A percentile compares a stretch with the other conserved stretches of the same genome.
phyloP scores from a whole-genome alignment of 306 rosid species.

The Adenanthera pavonina region DNA sequence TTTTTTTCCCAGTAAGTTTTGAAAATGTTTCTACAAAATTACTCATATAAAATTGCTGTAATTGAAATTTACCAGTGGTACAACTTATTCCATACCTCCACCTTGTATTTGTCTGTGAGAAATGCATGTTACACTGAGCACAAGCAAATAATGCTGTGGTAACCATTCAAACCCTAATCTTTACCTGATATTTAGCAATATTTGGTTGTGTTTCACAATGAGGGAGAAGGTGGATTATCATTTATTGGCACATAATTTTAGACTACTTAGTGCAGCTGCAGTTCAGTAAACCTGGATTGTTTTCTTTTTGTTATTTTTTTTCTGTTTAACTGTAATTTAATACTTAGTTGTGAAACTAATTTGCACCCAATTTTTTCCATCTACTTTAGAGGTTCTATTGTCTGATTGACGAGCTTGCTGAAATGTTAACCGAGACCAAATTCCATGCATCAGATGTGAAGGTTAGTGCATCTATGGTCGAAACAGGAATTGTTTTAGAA shows the following conservation, averaged over 20 bases:
- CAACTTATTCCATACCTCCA: not conserved
- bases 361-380: constrained; percentile 29
- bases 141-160: not conserved
- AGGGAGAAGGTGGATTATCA: not conserved
- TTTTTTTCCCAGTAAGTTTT: not conserved
- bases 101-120: not conserved
- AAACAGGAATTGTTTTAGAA: not conserved
- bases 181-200: not conserved
- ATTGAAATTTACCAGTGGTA: not conserved
- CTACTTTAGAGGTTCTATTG: constrained; percentile 62
- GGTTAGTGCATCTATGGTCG: constrained; percentile 13
- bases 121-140: not conserved
- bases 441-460: constrained; percentile 55
- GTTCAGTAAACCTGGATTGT: not conserved
- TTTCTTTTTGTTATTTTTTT: not conserved
- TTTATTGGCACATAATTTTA: not conserved
- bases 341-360: constrained; percentile 12
- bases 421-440: constrained; percentile 49
- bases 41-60: not conserved
- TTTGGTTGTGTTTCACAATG: not conserved
- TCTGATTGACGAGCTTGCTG: constrained; percentile 67
- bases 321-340: constrained; percentile 8
- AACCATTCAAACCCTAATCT: not conserved
- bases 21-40: not conserved
- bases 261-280: not conserved